Conservation (phyloP, 495 filamentous ascomycete species). For the Penicillium argentinense region DNA sequence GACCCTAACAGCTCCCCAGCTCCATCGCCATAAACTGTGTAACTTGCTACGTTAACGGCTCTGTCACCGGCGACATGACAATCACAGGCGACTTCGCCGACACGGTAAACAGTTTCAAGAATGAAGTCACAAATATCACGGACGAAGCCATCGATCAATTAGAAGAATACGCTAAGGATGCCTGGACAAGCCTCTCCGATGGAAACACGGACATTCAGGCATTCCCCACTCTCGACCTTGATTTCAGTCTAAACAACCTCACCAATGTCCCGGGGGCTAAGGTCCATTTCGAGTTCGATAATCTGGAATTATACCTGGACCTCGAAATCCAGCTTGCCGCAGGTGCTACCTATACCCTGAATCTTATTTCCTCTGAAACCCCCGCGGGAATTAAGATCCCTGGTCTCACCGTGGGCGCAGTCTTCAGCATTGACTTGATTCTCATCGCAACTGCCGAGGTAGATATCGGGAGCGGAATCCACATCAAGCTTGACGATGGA, state of each 20-base stretch:
- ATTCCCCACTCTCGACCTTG: slow-evolving; percentile 8
- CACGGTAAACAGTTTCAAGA: neutral
- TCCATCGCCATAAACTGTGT: slow-evolving; percentile 39
- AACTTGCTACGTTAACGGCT: slow-evolving; percentile 52
- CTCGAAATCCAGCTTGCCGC: slow-evolving; percentile 43
- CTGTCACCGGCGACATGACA: slow-evolving; percentile 38
- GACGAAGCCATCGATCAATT: neutral
- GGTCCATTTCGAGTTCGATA: slow-evolving; percentile 48
- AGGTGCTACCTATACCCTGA: slow-evolving; percentile 48
- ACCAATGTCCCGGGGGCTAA: slow-evolving; percentile 40
- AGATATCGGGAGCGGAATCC: slow-evolving; percentile 52
- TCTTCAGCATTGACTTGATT: slow-evolving; percentile 49
- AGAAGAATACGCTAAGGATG: neutral
- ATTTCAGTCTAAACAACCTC: slow-evolving; percentile 38
- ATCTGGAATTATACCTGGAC: slow-evolving; percentile 52
- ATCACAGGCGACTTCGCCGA: slow-evolving; percentile 35
- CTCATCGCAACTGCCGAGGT: slow-evolving; percentile 44
- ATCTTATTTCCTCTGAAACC: slow-evolving; percentile 46
- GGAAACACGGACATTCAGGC: neutral
- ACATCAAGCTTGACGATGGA: slow-evolving; percentile 50
- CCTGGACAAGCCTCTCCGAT: neutral
- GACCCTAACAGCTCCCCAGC: neutral
- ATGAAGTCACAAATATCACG: neutral
- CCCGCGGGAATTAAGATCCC: slow-evolving; percentile 39
- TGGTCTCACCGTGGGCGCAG: slow-evolving; percentile 39